phyloP scores from a whole-genome alignment of 306 rosid genomes.

The Citrullus colocynthis region DNA sequence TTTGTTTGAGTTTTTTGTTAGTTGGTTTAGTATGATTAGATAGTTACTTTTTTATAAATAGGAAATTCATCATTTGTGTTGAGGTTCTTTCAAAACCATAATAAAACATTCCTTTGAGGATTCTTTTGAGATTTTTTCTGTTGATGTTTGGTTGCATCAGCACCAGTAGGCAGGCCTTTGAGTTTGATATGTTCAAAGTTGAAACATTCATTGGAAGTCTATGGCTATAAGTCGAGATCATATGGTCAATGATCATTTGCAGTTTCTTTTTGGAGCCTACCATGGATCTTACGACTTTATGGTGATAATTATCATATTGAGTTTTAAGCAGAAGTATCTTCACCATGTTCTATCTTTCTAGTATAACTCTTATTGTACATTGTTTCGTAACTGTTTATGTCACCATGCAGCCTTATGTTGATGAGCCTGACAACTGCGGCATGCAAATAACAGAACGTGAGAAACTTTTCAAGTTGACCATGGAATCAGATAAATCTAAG shows the following conservation, averaged over 20 bases:
- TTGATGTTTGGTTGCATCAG: not conserved
- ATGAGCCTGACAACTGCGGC: conserved; percentile 60
- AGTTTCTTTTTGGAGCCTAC: not conserved
- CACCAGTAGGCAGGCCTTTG: not conserved
- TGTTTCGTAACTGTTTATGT: not conserved
- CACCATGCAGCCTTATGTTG: conserved; percentile 48
- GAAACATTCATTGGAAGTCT: not conserved
- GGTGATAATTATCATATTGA: not conserved
- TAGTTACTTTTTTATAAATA: not conserved
- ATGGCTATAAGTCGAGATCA: not conserved
- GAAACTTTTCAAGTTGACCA: conserved; percentile 54
- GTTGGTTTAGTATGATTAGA: not conserved
- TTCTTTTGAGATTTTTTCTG: not conserved
- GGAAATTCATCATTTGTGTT: not conserved
- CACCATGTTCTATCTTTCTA: not conserved
- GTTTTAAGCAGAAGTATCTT: not conserved
- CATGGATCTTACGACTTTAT: not conserved
- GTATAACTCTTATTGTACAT: not conserved
- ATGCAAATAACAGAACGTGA: conserved; percentile 40
- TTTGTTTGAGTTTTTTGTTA: not conserved
- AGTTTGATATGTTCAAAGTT: not conserved
- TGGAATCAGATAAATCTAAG: conserved; percentile 51
- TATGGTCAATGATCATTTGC: not conserved
- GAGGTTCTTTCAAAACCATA: not conserved
- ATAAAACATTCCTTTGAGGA: not conserved